Base-by-base conservation (phyloP, 768 basidiomycete genomes). In the Collybia mongolica region DNA sequence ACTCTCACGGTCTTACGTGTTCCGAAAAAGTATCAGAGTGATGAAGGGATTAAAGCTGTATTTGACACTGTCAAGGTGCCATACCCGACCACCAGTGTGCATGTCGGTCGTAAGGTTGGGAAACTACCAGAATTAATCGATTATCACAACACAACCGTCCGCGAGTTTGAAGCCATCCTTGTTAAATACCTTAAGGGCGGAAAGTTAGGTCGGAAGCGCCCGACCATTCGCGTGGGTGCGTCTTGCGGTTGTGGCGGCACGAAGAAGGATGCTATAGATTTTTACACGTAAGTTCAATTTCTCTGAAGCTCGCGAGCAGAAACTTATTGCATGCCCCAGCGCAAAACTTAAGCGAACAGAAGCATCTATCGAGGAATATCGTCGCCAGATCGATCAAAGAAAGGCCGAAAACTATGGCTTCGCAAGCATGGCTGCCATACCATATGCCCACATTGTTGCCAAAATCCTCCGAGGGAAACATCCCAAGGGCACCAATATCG, bases 371-470 rank as follows among this genome's bases (percentile, higher is more conserved):
- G 83, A 90, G 53, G 79, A 83, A 46, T 84, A 86, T 56, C 85
- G 95, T 7, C 71, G 71, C 19, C 79, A 87, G 56, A 88, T 87
- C 49, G 86, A 83, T 62, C 77, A 72, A 32, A 86, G 79, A 56
- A 92, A 83, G 70, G 80, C 93, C 3, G 93, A 95, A 71, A 91
- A 82, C 60, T 94, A 93, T 68, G 93, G 93, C 1, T 95, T 96
- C 65, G 93, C 92, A 0, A 91, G 89, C 37, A 87, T 94, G 84
- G 90, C 88, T 39, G 83, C 90, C 0, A 86, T 92, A 2, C 87
- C 90, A 0, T 95, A 91, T 57, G 90, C 93, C 0, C 93, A 96
- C 59, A 77, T 88, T 44, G 91, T 93, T 14, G 92, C 90, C 1
- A 82, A 82, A 57, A 73, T 84, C 52, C 73, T 94, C 42, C 68